phyloP scores from a whole-genome alignment of 805 yeast genomes.

The Zygoascus ofunaensis region DNA sequence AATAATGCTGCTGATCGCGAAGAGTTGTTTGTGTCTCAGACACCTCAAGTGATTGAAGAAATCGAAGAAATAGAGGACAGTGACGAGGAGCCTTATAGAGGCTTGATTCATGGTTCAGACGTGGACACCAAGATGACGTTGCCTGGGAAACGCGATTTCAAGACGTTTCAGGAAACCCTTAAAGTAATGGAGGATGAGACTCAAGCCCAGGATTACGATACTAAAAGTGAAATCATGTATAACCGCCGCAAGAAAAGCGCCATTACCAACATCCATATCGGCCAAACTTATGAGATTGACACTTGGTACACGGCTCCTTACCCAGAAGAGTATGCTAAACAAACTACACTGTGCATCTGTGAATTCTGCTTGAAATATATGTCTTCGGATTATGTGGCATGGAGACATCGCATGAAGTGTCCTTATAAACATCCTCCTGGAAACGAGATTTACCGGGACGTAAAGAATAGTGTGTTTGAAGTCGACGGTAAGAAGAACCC shows the following conservation, averaged over 20 bases:
- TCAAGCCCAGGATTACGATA: not conserved
- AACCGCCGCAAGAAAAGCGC: conserved; percentile 25
- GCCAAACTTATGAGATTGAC: conserved; percentile 48
- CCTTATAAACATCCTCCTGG: conserved; percentile 75
- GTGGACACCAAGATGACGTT: conserved; percentile 52
- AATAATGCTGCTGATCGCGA: not conserved
- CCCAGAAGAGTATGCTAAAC: conserved; percentile 71
- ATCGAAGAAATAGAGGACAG: conserved; percentile 11
- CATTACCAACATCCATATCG: conserved; percentile 56
- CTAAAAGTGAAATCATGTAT: not conserved
- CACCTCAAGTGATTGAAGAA: conserved; percentile 6
- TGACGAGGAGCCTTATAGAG: conserved; percentile 55
- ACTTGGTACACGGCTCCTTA: conserved; percentile 94
- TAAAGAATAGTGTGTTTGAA: conserved; percentile 65
- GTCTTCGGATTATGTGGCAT: conserved; percentile 54
- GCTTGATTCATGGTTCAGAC: conserved; percentile 49
- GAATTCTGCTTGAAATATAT: conserved; percentile 77
- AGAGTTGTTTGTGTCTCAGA: not conserved
- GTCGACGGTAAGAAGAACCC: conserved; percentile 83
- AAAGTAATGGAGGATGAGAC: conserved; percentile 3
- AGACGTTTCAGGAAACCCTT: conserved; percentile 35
- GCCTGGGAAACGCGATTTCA: conserved; percentile 47
- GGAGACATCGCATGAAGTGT: conserved; percentile 73
- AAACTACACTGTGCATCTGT: conserved; percentile 61
- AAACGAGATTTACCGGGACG: conserved; percentile 76